phyloP scores from a whole-genome alignment of 768 basidiomycete species.

The Antrodiella citrinella region DNA sequence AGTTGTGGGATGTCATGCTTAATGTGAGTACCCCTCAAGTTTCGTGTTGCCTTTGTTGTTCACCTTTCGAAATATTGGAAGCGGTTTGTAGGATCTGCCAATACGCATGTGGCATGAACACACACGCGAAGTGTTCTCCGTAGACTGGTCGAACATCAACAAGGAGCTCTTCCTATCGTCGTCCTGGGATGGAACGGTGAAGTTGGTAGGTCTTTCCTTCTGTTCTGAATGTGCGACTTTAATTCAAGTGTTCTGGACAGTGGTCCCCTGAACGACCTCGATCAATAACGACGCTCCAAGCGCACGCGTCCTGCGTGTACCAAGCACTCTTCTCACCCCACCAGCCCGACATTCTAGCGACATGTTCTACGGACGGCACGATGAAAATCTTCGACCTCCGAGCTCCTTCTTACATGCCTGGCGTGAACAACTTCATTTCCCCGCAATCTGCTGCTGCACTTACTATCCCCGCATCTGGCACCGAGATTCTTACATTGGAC shows the following conservation, averaged over 20 bases:
- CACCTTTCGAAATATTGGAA: constrained; percentile 25
- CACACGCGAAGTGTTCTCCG: constrained; percentile 82
- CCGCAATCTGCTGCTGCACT: constrained; percentile 65
- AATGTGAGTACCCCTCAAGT: constrained; percentile 41
- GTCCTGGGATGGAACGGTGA: constrained; percentile 89
- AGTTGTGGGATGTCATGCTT: constrained; percentile 84
- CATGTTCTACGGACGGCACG: constrained; percentile 84
- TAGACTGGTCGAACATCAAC: constrained; percentile 93
- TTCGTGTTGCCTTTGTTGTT: not conserved
- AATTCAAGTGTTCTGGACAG: constrained; percentile 32
- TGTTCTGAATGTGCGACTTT: not conserved
- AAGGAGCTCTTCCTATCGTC: constrained; percentile 84
- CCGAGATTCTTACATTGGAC: constrained; percentile 75
- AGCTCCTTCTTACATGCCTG: constrained; percentile 49
- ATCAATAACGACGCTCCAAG: constrained; percentile 75
- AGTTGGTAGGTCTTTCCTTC: constrained; percentile 51
- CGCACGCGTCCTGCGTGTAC: constrained; percentile 82
- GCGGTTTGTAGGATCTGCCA: constrained; percentile 71
- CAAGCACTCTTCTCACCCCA: constrained; percentile 91
- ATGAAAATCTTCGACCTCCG: constrained; percentile 78
- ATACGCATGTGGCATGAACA: constrained; percentile 94
- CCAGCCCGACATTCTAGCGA: constrained; percentile 70
- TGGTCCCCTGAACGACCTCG: constrained; percentile 81
- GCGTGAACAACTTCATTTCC: constrained; percentile 48
- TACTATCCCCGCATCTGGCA: constrained; percentile 69